Conservation (phyloP, 2,329 filamentous ascomycete species). For the Lachnellula cervina region DNA sequence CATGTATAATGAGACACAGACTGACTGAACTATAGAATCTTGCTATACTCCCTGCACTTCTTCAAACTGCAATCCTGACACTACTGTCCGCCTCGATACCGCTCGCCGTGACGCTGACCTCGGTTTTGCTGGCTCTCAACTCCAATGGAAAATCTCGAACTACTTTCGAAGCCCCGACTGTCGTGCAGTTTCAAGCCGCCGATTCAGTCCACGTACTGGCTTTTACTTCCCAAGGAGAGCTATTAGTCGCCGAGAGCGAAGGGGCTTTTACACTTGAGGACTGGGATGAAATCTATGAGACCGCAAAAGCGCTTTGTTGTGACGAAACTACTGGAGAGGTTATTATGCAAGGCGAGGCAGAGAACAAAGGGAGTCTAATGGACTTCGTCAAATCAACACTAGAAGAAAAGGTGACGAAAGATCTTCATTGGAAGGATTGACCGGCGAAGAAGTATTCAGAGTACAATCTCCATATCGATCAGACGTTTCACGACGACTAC, state of each 20-base stretch:
- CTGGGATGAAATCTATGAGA: conserved; percentile 67
- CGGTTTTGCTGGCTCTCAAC: conserved; percentile 58
- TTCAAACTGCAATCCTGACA: conserved; percentile 74
- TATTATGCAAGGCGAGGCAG: conserved; percentile 36
- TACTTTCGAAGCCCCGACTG: conserved; percentile 56
- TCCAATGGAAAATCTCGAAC: conserved; percentile 36
- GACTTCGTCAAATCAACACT: conserved; percentile 58
- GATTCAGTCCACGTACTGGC: conserved; percentile 76
- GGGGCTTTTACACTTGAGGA: conserved; percentile 70
- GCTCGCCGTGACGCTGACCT: conserved; percentile 65
- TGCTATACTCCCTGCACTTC: conserved; percentile 70
- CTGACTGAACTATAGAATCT: conserved; percentile 54
- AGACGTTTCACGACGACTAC: conserved; percentile 7
- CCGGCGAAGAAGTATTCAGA: conserved; percentile 6
- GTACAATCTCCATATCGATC: conserved; percentile 4
- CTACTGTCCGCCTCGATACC: conserved; percentile 80
- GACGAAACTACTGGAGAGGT: conserved; percentile 28
- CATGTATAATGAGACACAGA: conserved; percentile 3
- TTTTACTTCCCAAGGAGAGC: conserved; percentile 68
- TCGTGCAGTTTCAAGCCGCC: conserved; percentile 56
- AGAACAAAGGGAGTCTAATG: conserved; percentile 43
- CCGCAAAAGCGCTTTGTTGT: conserved; percentile 62
- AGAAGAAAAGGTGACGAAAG: conserved; percentile 49
- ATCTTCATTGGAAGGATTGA: conserved; percentile 52
- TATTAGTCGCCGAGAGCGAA: conserved; percentile 77